phyloP scores from a whole-genome alignment of 352 stramenopile species.

The Pythium aquatile region DNA sequence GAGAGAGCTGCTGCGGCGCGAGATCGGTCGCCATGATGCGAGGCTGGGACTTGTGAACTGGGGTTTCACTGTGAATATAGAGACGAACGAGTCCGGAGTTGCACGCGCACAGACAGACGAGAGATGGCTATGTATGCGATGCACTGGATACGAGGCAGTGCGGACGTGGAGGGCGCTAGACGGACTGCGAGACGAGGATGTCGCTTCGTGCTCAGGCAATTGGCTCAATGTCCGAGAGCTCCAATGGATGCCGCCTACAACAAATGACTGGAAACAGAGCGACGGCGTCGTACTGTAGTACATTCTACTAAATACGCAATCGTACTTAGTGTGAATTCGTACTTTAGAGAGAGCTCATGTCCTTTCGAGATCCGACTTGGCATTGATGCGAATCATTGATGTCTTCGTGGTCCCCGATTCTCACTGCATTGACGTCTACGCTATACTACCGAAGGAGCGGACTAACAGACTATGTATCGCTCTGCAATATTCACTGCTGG shows the following conservation, averaged over 20 bases:
- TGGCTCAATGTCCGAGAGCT: conserved; percentile 12
- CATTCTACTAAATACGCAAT: conserved; percentile 22
- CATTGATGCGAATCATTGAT: neutral
- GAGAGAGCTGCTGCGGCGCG: conserved; percentile 35
- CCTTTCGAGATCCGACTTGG: neutral
- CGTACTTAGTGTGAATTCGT: conserved; percentile 9
- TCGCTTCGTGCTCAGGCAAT: conserved; percentile 13
- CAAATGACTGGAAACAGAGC: conserved; percentile 59
- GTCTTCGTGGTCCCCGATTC: neutral
- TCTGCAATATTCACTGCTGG: conserved; percentile 23
- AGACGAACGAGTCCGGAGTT: neutral
- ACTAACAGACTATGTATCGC: neutral
- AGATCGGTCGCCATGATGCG: neutral
- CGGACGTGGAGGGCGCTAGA: neutral
- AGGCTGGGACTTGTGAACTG: conserved; percentile 24
- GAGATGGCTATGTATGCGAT: neutral
- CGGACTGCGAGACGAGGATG: conserved; percentile 12
- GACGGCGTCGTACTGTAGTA: conserved; percentile 21
- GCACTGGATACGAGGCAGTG: conserved; percentile 3
- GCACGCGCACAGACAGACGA: neutral
- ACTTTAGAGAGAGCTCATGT: conserved; percentile 2
- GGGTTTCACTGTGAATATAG: conserved; percentile 2
- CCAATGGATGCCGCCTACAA: conserved; percentile 16
- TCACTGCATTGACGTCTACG: conserved; percentile 8
- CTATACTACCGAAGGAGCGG: conserved; percentile 1